These are phyloP conservation scores for Vaccinium vitisidaea DNA, from an alignment of 148 eudicot species.

Conservation along the genomic window DNA sequence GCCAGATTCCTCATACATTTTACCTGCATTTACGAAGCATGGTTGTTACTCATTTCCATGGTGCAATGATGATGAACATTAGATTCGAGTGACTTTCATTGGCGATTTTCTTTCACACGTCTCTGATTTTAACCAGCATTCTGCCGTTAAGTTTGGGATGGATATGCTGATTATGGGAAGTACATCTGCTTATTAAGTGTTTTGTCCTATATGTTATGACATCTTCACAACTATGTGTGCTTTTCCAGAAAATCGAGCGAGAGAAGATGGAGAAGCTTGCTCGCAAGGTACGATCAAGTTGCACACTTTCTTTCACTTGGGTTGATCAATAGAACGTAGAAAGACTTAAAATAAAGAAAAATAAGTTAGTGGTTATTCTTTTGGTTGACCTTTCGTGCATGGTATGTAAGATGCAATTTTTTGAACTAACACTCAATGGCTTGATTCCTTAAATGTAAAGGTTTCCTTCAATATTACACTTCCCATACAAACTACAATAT, in stretches of 20 bases:
- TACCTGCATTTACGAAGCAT: not conserved
- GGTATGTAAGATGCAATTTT: not conserved
- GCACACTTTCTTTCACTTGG: not conserved
- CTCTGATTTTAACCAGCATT: not conserved
- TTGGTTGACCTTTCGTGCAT: not conserved
- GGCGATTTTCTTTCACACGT: not conserved
- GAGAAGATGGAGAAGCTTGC: constrained; percentile 96
- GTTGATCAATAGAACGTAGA: not conserved
- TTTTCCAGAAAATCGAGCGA: constrained; percentile 75
- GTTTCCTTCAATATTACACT: not conserved
- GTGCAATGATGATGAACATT: not conserved
- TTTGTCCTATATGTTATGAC: not conserved
- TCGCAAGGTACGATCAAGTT: constrained; percentile 57
- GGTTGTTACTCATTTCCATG: not conserved
- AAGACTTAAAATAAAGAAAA: not conserved
- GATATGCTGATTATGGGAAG: not conserved
- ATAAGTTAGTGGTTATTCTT: not conserved
- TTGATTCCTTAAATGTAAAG: not conserved
- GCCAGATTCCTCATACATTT: not conserved
- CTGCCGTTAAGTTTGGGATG: constrained; percentile 4
- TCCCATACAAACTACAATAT: not conserved
- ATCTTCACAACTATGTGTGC: constrained; percentile 3
- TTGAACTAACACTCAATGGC: not conserved
- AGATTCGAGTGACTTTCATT: not conserved
- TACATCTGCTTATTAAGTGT: constrained; percentile 3